Conservation (phyloP, 305 asterid genomes). For the Fraxinus angustifolia region DNA sequence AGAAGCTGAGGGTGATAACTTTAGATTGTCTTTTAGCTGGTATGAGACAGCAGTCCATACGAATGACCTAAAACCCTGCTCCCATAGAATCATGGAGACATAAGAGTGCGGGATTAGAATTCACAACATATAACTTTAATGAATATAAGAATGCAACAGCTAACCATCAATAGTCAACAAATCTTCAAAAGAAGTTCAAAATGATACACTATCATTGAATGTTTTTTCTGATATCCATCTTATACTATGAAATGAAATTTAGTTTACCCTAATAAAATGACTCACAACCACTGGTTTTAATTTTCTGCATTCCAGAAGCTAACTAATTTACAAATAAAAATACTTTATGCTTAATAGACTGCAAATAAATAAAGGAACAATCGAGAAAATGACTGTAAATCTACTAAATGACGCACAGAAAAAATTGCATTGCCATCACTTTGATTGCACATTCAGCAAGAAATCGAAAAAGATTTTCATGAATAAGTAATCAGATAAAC, state of each 20-base stretch:
- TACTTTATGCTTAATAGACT: not conserved
- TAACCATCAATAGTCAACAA: not conserved
- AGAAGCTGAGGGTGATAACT: slow-evolving; percentile 85
- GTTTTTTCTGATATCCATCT: not conserved
- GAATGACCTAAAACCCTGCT: slow-evolving; percentile 94
- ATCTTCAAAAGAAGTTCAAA: slow-evolving; percentile 9
- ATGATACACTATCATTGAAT: not conserved
- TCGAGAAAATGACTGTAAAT: not conserved
- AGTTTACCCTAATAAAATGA: not conserved
- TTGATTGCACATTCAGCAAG: not conserved
- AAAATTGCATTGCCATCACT: not conserved
- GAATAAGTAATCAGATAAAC: not conserved
- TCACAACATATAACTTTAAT: slow-evolving; percentile 12
- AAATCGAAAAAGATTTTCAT: not conserved
- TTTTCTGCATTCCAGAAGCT: not conserved
- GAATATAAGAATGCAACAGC: slow-evolving; percentile 8
- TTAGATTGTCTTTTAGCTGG: slow-evolving; percentile 81
- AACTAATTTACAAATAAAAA: not conserved
- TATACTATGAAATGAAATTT: not conserved
- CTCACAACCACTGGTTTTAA: slow-evolving; percentile 11
- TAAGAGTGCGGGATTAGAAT: slow-evolving; percentile 14
- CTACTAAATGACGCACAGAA: not conserved
- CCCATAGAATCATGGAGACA: slow-evolving; percentile 26
- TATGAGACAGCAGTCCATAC: slow-evolving; percentile 97
- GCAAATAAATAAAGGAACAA: not conserved